Base-by-base conservation (phyloP, 495 filamentous ascomycete species). In the Aspergillus nanangensis region DNA sequence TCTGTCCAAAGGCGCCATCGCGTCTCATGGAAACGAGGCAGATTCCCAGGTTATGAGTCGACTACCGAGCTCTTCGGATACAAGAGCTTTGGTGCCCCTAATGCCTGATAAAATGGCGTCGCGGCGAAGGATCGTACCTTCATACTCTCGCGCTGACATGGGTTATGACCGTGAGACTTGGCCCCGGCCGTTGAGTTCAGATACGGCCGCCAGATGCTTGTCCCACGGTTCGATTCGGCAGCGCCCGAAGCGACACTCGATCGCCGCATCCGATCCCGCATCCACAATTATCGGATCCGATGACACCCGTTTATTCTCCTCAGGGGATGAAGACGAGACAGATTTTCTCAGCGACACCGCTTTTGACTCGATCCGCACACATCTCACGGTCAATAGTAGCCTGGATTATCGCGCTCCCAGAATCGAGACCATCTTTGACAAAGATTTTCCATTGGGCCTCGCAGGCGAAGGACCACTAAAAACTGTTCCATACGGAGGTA, bases 351-450 rank as follows among this genome's bases (percentile, higher is more conserved):
- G 87, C 53, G 93, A 96, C 53, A 92, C 87, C 5, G 80, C 90
- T 37, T 97, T 88, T 67, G 93, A 97, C 62, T 96, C 91, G 13
- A 71, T 93, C 50, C 83, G 90, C 45, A 96, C 92, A 8, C 79
- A 84, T 39, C 80, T 82, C 19, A 94, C 90, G 5, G 80, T 65
- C 45, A 74, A 69, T 45, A 80, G 76, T 53, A 57, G 58, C 37
- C 69, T 70, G 10, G 74, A 72, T 23, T 46, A 70, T 32, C 67
- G 76, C 42, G 71, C 76, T 18, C 70, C 80, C 38, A 83, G 84
- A 3, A 77, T 95, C 21, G 90, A 96, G 46, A 84, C 81, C 2
- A 88, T 96, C 68, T 96, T 96, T 67, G 86, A 95, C 63, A 82
- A 90, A 45, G 82, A 88, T 55, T 78, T 88, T 42, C 77, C 84